Evolutionary conservation across 148 eudicot species (phyloP).

Genomic region (Oxyria digyna): DNA sequence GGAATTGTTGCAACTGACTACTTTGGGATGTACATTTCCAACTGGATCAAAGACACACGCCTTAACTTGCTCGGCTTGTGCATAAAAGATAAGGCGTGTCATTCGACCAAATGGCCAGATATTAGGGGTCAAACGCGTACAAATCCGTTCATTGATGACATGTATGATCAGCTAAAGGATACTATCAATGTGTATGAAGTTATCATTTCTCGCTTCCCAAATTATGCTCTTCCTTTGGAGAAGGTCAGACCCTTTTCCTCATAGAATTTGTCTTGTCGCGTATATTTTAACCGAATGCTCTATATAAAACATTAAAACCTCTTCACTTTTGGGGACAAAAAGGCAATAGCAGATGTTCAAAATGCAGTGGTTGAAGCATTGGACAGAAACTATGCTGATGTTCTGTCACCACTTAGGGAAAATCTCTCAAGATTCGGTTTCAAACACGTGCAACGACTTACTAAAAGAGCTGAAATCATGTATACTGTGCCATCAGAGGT

Average conservation of each 20-base stretch:
- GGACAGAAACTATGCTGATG: slow-evolving; percentile 59
- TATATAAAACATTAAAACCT: not conserved
- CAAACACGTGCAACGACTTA: slow-evolving; percentile 59
- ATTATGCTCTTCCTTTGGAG: slow-evolving; percentile 25
- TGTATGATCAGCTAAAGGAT: slow-evolving; percentile 23
- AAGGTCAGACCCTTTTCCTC: slow-evolving; percentile 16
- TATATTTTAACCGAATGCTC: too few relatives aligned
- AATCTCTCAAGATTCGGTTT: slow-evolving; percentile 49
- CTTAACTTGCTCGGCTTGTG: slow-evolving; percentile 24
- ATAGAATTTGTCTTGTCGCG: not conserved
- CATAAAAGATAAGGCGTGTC: slow-evolving; percentile 17
- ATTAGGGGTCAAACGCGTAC: slow-evolving; percentile 17
- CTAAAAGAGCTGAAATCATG: slow-evolving; percentile 36
- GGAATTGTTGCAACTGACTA: slow-evolving; percentile 24
- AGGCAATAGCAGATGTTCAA: slow-evolving; percentile 67
- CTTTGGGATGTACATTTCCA: slow-evolving; percentile 24
- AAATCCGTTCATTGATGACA: slow-evolving; percentile 21
- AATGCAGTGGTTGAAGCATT: slow-evolving; percentile 55
- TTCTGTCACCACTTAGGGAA: slow-evolving; percentile 62
- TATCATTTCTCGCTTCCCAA: slow-evolving; percentile 29
- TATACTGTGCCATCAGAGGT: slow-evolving; percentile 54
- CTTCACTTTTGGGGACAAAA: not conserved
- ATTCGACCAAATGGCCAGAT: slow-evolving; percentile 13
- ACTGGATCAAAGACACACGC: slow-evolving; percentile 31
- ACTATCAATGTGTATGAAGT: slow-evolving; percentile 24